These are phyloP conservation scores for Schoenoplectus tabernaemontani DNA, from an alignment of 202 grass and related monocot genomes.

Conservation along the genomic window DNA sequence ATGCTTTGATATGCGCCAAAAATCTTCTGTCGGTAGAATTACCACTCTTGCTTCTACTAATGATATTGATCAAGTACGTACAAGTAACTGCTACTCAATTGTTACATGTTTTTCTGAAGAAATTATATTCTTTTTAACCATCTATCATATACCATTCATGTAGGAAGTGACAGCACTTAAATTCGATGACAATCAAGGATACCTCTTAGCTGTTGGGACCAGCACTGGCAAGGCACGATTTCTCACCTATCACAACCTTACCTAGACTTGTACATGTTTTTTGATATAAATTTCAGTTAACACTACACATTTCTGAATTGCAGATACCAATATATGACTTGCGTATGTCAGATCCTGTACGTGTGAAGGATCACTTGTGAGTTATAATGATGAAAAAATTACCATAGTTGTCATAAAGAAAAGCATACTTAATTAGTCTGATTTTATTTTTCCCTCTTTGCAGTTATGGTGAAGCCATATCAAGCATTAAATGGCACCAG, in stretches of 20 bases:
- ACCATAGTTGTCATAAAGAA: conserved; percentile 1
- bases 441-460: conserved; percentile 17
- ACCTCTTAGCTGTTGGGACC: conserved; percentile 80
- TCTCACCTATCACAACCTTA: not conserved
- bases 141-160: conserved; percentile 11
- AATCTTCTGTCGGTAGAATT: conserved; percentile 82
- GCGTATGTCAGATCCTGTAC: conserved; percentile 72
- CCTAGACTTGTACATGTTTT: not conserved
- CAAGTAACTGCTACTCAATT: not conserved
- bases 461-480: conserved; percentile 84
- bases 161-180: conserved; percentile 87
- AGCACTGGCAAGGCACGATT: conserved; percentile 68
- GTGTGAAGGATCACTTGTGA: conserved; percentile 99
- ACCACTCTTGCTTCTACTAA: conserved; percentile 43
- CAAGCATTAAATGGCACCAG: conserved; percentile 89
- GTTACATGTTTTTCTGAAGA: conserved; percentile 7
- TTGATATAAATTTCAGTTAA: not conserved
- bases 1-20: conserved; percentile 94
- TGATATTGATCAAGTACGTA: conserved; percentile 67
- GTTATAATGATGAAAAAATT: conserved; percentile 13
- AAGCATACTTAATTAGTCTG: conserved; percentile 10
- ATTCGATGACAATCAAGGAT: conserved; percentile 88
- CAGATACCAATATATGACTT: conserved; percentile 92
- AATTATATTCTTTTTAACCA: conserved; percentile 13
- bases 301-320: conserved; percentile 19